Conservation (phyloP, 192 early-diverging fungal genomes). For the Podila epigama region DNA sequence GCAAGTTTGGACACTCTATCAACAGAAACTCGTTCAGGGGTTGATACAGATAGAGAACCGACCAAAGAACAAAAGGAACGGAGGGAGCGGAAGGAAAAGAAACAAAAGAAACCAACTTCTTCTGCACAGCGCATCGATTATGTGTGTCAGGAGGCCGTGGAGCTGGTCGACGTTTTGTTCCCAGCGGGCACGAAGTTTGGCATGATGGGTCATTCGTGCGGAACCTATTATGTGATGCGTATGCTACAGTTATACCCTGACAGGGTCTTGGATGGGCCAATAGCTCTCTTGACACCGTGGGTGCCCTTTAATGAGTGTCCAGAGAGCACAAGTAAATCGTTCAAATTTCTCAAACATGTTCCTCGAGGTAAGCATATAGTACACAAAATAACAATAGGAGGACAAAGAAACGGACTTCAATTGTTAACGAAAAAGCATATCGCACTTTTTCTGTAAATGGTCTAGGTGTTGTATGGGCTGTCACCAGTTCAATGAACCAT, state of each 20-base stretch:
- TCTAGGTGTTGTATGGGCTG: slow-evolving; percentile 33
- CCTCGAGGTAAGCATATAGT: slow-evolving; percentile 16
- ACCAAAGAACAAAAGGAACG: no score
- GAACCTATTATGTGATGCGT: slow-evolving; percentile 42
- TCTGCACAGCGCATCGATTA: slow-evolving; percentile 19
- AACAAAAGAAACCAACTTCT: neutral
- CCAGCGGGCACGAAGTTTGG: slow-evolving; percentile 21
- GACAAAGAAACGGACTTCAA: no score
- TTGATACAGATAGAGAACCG: neutral
- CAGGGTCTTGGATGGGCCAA: slow-evolving; percentile 22
- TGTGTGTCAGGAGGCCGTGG: slow-evolving; percentile 27
- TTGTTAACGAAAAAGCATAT: no score
- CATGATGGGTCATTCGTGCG: slow-evolving; percentile 46
- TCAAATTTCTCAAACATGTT: slow-evolving; percentile 46
- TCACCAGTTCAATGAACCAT: slow-evolving; percentile 47
- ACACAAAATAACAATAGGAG: no score
- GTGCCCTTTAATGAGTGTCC: slow-evolving; percentile 48
- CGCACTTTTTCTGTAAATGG: neutral
- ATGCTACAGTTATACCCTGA: slow-evolving; percentile 21
- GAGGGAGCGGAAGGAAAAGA: neutral
- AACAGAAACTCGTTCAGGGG: no score
- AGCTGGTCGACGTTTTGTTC: slow-evolving; percentile 10
- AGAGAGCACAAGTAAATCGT: slow-evolving; percentile 30
- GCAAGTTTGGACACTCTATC: no score
- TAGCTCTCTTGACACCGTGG: slow-evolving; percentile 37